Percentiles rank a stretch among this genome's conserved stretches.
Conservation (phyloP, 208 protist species). For the Acanthamoeba triangularis region DNA sequence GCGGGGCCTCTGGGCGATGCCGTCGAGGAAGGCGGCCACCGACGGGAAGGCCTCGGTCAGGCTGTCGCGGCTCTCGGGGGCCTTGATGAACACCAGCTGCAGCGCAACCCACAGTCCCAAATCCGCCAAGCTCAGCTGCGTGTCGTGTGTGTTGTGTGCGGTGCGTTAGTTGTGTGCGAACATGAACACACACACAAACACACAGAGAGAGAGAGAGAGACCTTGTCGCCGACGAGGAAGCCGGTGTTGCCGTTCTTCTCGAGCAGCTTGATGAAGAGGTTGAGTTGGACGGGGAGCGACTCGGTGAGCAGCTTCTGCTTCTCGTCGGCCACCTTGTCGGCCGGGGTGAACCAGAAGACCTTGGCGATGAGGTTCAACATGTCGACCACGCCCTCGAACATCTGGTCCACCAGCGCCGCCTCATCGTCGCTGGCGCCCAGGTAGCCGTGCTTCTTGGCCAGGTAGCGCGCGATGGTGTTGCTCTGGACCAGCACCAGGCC, state of each 20-base stretch:
- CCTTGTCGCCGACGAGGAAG: slow-evolving; percentile 54
- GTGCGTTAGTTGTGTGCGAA: neutral
- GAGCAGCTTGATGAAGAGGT: neutral
- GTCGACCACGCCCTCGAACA: slow-evolving; percentile 38
- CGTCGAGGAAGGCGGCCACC: neutral
- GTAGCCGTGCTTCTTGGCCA: slow-evolving; percentile 54
- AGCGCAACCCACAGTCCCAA: neutral
- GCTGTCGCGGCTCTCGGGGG: neutral
- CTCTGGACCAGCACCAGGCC: slow-evolving; percentile 30
- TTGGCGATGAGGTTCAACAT: neutral
- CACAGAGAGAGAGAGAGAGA: neutral
- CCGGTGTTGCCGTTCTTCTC: slow-evolving; percentile 62
- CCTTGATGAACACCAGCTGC: neutral
- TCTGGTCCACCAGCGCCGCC: slow-evolving; percentile 20
- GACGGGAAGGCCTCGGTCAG: neutral
- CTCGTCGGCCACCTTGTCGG: neutral
- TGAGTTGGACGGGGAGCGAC: neutral
- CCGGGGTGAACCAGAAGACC: slow-evolving; percentile 19
- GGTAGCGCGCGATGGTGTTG: slow-evolving; percentile 33
- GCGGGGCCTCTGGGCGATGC: neutral
- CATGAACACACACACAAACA: neutral
- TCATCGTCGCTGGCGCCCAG: neutral
- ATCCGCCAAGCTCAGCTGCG: neutral
- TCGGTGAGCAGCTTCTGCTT: neutral
- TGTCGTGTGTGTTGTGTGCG: too few species aligned